Conservation (phyloP, 345 rosid genomes). For the Murraya koenigii region DNA sequence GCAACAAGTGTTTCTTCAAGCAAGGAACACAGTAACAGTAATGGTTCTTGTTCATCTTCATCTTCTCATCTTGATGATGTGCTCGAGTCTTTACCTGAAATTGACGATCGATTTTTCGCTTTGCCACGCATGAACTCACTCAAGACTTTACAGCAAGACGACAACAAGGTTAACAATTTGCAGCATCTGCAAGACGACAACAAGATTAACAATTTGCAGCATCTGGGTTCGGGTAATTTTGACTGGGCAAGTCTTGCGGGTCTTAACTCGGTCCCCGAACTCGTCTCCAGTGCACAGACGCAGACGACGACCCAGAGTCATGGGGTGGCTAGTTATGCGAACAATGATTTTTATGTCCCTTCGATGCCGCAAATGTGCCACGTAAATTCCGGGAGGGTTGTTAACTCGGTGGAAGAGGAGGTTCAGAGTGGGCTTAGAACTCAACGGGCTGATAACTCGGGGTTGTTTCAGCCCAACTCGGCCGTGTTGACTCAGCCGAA, state of each 20-base stretch:
- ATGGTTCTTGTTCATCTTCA: slow-evolving; percentile 58
- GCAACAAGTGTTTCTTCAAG: slow-evolving; percentile 26
- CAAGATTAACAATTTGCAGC: slow-evolving; percentile 21
- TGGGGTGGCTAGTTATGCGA: slow-evolving; percentile 28
- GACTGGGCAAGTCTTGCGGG: slow-evolving; percentile 83
- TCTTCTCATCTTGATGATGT: slow-evolving; percentile 84
- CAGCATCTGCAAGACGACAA: slow-evolving; percentile 44
- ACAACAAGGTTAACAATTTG: slow-evolving; percentile 30
- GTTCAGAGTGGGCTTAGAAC: slow-evolving; percentile 63
- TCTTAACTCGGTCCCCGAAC: slow-evolving; percentile 46
- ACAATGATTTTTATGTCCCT: slow-evolving; percentile 34
- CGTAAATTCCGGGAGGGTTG: slow-evolving; percentile 15
- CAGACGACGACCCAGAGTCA: slow-evolving; percentile 20
- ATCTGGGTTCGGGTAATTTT: slow-evolving; percentile 41
- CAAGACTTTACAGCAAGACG: slow-evolving; percentile 44
- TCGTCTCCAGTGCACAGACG: slow-evolving; percentile 26
- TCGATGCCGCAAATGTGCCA: slow-evolving; percentile 29
- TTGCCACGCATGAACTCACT: slow-evolving; percentile 52
- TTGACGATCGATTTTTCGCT: slow-evolving; percentile 44
- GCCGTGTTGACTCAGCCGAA: slow-evolving; percentile 32
- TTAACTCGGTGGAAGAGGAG: slow-evolving; percentile 48
- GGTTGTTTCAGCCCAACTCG: slow-evolving; percentile 27
- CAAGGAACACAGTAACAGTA: slow-evolving; percentile 72
- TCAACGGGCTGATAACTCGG: slow-evolving; percentile 30
- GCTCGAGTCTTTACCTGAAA: slow-evolving; percentile 63